Evolutionary conservation across 2,329 filamentous ascomycete species (phyloP).

Genomic region (Aaosphaeria pasadenensis): DNA sequence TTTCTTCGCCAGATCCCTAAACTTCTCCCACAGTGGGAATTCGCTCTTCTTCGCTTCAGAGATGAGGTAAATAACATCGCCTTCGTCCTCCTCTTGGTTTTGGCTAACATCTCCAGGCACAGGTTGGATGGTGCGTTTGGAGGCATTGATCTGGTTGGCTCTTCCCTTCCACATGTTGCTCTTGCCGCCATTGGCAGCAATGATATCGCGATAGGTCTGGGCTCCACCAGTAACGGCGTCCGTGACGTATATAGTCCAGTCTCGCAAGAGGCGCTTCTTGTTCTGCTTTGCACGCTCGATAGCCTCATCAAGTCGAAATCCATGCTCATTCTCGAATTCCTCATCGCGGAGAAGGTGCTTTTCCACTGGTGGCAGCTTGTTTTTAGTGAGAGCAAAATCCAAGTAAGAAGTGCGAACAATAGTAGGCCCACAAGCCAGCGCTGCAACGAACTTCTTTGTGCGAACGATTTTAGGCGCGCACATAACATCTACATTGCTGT

Average conservation of each 20-base stretch:
- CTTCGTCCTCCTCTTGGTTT: constrained; percentile 60
- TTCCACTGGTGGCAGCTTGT: constrained; percentile 61
- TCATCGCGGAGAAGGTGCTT: constrained; percentile 69
- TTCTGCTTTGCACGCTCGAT: constrained; percentile 71
- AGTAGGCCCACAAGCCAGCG: constrained; percentile 74
- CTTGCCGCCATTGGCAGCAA: constrained; percentile 81
- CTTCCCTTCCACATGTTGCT: constrained; percentile 76
- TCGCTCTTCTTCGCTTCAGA: constrained; percentile 66
- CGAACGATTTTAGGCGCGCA: constrained; percentile 84
- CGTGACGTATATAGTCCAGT: constrained; percentile 81
- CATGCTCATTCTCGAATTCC: constrained; percentile 68
- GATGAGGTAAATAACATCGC: constrained; percentile 69
- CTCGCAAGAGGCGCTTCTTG: constrained; percentile 69
- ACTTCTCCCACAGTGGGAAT: constrained; percentile 72
- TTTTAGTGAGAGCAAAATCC: constrained; percentile 68
- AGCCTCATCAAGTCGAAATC: constrained; percentile 66
- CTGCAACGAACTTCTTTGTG: constrained; percentile 90
- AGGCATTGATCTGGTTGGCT: constrained; percentile 61
- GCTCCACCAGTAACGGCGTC: constrained; percentile 75
- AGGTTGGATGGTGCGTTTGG: constrained; percentile 31
- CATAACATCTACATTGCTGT: constrained; percentile 75
- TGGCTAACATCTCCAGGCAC: constrained; percentile 41
- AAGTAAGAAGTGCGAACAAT: constrained; percentile 78
- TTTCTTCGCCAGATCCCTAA: constrained; percentile 73
- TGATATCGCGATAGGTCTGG: constrained; percentile 81